Conservation (phyloP, 352 stramenopile species). For the Phytophthora sp. region DNA sequence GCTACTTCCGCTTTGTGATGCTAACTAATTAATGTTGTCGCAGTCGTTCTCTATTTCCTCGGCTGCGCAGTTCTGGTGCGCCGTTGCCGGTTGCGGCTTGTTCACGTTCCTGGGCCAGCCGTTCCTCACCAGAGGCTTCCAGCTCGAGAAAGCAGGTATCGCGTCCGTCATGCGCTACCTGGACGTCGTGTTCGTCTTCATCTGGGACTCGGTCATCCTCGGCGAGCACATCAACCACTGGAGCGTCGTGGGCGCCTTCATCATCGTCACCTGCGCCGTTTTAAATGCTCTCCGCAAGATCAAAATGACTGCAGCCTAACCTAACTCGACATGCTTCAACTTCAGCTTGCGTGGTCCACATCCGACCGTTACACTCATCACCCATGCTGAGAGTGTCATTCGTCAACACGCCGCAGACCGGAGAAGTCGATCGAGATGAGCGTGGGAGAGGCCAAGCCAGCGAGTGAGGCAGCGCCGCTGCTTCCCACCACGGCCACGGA, state of each 20-base stretch:
- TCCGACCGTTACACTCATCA: neutral
- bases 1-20: neutral
- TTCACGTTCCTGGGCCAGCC: slow-evolving; percentile 53
- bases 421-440: neutral
- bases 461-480: slow-evolving; percentile 14
- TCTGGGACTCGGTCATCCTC: slow-evolving; percentile 62
- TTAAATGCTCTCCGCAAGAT: slow-evolving; percentile 38
- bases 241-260: slow-evolving; percentile 8
- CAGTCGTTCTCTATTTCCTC: slow-evolving; percentile 34
- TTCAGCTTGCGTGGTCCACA: slow-evolving; percentile 2
- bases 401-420: neutral
- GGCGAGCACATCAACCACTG: slow-evolving; percentile 33
- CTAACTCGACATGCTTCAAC: too few relatives aligned
- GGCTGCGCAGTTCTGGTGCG: slow-evolving; percentile 36
- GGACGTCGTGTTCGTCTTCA: slow-evolving; percentile 73
- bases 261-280: slow-evolving; percentile 34
- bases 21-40: neutral
- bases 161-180: slow-evolving; percentile 73
- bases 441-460: neutral
- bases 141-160: slow-evolving; percentile 61
- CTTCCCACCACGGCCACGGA: slow-evolving; percentile 15
- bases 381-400: neutral
- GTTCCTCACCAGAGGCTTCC: slow-evolving; percentile 64
- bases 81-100: slow-evolving; percentile 38
- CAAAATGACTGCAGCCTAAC: too few relatives aligned